These are phyloP conservation scores for Trichophyton mentagrophytes DNA, from an alignment of 2,329 filamentous ascomycete genomes.

Conservation along the genomic window DNA sequence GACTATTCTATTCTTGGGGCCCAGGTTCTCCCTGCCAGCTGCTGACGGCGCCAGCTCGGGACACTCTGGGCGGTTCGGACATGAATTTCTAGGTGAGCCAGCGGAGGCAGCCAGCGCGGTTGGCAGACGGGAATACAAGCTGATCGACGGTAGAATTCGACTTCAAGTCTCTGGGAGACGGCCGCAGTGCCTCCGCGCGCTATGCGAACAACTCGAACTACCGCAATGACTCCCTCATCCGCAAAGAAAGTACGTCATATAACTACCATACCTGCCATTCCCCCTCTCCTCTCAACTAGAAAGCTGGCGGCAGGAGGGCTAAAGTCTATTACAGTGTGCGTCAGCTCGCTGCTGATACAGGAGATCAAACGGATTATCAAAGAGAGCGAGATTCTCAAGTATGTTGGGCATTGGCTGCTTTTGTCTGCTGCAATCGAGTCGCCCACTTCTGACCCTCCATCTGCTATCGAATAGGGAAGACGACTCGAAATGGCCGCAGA, in stretches of 20 bases:
- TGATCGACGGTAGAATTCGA: conserved; percentile 63
- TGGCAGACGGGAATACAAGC: not conserved
- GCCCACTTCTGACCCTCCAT: not conserved
- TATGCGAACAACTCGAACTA: conserved; percentile 99
- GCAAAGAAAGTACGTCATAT: conserved; percentile 83
- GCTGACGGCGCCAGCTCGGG: conserved; percentile 58
- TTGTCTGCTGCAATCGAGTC: not conserved
- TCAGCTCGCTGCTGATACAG: conserved; percentile 76
- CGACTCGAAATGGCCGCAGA: conserved; percentile 95
- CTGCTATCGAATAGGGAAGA: conserved; percentile 60
- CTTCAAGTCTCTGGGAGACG: conserved; percentile 82
- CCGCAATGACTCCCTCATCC: conserved; percentile 92
- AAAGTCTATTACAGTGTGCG: conserved; percentile 60
- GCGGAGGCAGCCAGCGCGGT: not conserved
- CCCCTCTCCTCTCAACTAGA: not conserved
- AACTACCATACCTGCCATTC: not conserved
- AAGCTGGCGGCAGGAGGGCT: conserved; percentile 10
- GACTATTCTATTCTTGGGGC: conserved; percentile 14
- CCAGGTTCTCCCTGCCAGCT: conserved; percentile 29
- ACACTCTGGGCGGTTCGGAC: conserved; percentile 91
- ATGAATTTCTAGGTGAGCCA: conserved; percentile 80
- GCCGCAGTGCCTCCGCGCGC: conserved; percentile 80
- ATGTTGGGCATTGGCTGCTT: conserved; percentile 21
- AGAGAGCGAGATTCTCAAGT: conserved; percentile 95
- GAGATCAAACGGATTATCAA: conserved; percentile 98